phyloP scores from a whole-genome alignment of 306 rosid species.

The Vigna trinervia region DNA sequence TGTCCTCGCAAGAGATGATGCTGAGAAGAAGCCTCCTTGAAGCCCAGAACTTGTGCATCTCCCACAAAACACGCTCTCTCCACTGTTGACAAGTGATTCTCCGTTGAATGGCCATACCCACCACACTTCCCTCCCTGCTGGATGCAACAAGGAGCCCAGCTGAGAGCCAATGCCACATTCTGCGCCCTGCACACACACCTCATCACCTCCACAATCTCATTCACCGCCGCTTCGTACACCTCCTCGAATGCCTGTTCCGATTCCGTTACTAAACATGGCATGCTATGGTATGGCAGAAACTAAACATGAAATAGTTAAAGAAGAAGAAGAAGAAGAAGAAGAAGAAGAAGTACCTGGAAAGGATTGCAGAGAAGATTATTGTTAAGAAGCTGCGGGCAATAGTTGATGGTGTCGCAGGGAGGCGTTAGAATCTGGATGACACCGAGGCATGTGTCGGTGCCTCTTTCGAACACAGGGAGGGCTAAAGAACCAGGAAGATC shows the following conservation, averaged over 20 bases:
- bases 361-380: constrained; percentile 46
- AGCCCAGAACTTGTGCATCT: constrained; percentile 43
- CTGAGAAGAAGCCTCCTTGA: constrained; percentile 62
- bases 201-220: constrained; percentile 60
- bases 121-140: constrained; percentile 54
- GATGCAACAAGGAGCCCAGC: constrained; percentile 70
- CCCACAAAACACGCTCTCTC: constrained; percentile 59
- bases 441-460: constrained; percentile 58
- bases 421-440: constrained; percentile 54
- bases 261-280: no score
- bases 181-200: constrained; percentile 60
- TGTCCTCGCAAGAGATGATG: constrained; percentile 62
- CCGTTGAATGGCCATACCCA: constrained; percentile 42
- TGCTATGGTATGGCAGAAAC: no score
- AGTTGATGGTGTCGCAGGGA: constrained; percentile 43
- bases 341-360: constrained; percentile 50
- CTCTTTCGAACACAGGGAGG: constrained; percentile 61
- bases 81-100: constrained; percentile 54
- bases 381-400: constrained; percentile 48
- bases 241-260: constrained; percentile 54
- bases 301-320: no score
- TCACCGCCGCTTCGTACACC: constrained; percentile 60
- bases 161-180: constrained; percentile 59
- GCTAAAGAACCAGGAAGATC: constrained; percentile 51
- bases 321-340: no score